These are phyloP conservation scores for Didymella glomerata DNA, from an alignment of 2,329 filamentous ascomycete genomes.

Conservation along the genomic window DNA sequence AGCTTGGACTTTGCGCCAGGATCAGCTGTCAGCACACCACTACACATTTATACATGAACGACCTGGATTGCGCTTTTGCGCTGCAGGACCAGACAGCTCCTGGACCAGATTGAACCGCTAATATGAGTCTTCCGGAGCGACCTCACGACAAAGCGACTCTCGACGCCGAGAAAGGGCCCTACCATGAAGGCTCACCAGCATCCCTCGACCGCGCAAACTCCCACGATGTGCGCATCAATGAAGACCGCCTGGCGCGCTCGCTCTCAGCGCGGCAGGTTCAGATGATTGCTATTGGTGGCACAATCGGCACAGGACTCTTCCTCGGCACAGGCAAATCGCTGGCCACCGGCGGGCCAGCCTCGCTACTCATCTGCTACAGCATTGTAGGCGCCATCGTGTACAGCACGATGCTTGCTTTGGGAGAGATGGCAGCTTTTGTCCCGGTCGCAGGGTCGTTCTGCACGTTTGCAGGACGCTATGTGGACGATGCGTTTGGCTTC, in stretches of 20 bases:
- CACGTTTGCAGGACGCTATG: conserved; percentile 50
- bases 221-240: conserved; percentile 29
- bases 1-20: conserved; percentile 24
- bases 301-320: conserved; percentile 68
- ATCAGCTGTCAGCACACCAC: not conserved
- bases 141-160: conserved; percentile 19
- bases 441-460: conserved; percentile 47
- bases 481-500: conserved; percentile 68
- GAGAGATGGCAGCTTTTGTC: conserved; percentile 51
- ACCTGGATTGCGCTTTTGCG: not conserved
- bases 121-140: not conserved
- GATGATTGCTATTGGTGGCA: conserved; percentile 69
- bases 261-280: conserved; percentile 61
- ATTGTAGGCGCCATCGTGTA: conserved; percentile 45
- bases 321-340: conserved; percentile 65
- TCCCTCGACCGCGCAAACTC: conserved; percentile 20
- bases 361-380: conserved; percentile 50
- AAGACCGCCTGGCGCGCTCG: conserved; percentile 37
- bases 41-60: conserved; percentile 3
- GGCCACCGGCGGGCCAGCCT: conserved; percentile 54
- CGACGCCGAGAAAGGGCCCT: conserved; percentile 30
- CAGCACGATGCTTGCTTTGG: conserved; percentile 48
- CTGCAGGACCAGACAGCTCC: not conserved
- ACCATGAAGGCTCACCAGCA: conserved; percentile 26
- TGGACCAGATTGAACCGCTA: not conserved